Evolutionary conservation across 2,329 filamentous ascomycete genomes (phyloP).

Genomic region (Pestalotiopsis sp.): DNA sequence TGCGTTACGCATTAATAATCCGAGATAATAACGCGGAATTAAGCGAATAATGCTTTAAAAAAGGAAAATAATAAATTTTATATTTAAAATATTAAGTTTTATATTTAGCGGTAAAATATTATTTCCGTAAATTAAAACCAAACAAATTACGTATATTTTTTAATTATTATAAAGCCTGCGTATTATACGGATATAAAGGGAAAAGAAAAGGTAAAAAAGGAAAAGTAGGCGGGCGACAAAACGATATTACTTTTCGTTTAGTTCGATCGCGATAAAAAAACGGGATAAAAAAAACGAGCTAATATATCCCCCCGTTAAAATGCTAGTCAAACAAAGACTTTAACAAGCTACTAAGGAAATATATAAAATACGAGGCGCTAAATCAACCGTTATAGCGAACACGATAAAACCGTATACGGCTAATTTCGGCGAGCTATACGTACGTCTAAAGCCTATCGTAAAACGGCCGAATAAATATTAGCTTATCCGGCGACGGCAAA

Average conservation of each 20-base stretch:
- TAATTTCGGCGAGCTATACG: constrained; percentile 1
- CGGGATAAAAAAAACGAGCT: background rate
- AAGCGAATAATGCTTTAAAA: background rate
- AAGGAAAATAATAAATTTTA: background rate
- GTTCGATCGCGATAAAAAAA: background rate
- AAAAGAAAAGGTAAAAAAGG: background rate
- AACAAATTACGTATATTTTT: background rate
- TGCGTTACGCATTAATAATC: background rate
- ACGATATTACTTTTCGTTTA: background rate
- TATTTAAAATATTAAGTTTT: background rate
- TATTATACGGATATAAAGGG: background rate
- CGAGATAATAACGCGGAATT: background rate
- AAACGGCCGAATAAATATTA: background rate
- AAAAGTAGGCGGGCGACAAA: background rate
- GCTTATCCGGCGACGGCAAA: background rate
- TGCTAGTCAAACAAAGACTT: background rate
- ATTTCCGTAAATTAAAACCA: background rate
- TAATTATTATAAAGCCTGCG: background rate
- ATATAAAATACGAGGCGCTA: background rate
- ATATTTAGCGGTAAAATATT: background rate
- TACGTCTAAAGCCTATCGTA: background rate
- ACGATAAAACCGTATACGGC: background rate
- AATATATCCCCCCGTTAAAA: background rate
- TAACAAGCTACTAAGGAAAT: background rate
- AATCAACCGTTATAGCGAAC: background rate